Evolutionary conservation across 108 stramenopile genomes (phyloP), one percentile per base, ranked within the genome.

Genomic region (Fragilaria crotonensis): DNA sequence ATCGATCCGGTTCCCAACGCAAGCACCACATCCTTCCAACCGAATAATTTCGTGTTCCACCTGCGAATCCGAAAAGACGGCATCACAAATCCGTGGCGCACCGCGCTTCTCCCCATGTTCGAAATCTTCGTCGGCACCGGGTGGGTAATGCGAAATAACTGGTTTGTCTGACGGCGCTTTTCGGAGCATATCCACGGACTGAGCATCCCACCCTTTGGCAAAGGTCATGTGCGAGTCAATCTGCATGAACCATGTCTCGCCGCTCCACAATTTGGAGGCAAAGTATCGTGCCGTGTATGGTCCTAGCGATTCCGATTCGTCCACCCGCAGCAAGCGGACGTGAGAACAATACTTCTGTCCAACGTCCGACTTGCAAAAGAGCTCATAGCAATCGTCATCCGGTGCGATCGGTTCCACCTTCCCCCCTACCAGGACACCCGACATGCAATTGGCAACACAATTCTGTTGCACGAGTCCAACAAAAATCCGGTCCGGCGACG

Each of bases 381-480:
- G 59, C 51, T 74, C 76, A 59, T 84, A 76, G 28, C 91, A 82
- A 75, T 94, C 84, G 25, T 54, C 55, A 66, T 94, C 92, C 17
- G 83, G 82, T 4, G 78, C 75, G 2, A 79, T 75, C 11, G 77
- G 20, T 21, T 51, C 48, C 63, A 80, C 57, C 46, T 77, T 71
- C n/a, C 84, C 81, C 45, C 75, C 59, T 26, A 85, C 81, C 57
- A 85, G 85, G 32, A 81, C 71, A 19, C 89, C 95, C 23, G 87
- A 90, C 22, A 61, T 48, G 59, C 94, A 97, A 3, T 31, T 51
- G 1, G 57, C 88, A 33, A 89, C 86, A 80, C 96, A 97, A 63
- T 97, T 97, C 78, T 97, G 95, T 26, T 87, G 71, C 14, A 96
- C 87, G 5, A 89, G 75, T 22, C 94, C 95, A 21, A 96, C 80